These are phyloP conservation scores for Clavispora vitiphila DNA, from an alignment of 805 yeast genomes.

Conservation along the genomic window DNA sequence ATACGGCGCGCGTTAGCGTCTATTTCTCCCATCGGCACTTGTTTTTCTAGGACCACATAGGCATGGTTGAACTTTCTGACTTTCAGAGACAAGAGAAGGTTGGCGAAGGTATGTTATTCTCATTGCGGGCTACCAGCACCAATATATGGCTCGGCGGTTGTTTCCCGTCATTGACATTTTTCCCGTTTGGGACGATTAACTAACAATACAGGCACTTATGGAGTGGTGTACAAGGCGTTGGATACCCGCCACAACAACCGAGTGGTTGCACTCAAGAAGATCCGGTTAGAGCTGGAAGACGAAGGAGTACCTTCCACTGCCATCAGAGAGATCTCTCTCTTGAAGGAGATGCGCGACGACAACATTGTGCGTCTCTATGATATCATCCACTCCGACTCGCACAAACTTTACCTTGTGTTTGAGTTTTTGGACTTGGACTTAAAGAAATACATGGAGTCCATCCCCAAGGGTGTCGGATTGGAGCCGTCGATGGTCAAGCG, in stretches of 20 bases:
- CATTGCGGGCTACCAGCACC: background rate
- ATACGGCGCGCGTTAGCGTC: background rate
- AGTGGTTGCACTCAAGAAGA: constrained; percentile 93
- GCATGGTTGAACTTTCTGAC: constrained; percentile 84
- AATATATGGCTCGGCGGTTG: background rate
- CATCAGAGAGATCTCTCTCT: constrained; percentile 87
- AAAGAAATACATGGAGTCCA: constrained; percentile 94
- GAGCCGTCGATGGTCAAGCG: constrained; percentile 88
- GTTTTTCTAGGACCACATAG: background rate
- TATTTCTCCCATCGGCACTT: background rate
- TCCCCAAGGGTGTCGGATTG: constrained; percentile 84
- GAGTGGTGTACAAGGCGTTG: constrained; percentile 94
- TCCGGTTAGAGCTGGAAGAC: constrained; percentile 91
- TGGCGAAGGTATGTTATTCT: constrained; percentile 70
- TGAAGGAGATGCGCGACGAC: constrained; percentile 91
- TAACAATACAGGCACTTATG: constrained; percentile 67
- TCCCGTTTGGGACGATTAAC: constrained; percentile 2
- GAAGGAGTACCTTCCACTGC: constrained; percentile 99
- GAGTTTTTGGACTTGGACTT: constrained; percentile 92
- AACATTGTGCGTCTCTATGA: constrained; percentile 89
- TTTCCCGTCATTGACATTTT: background rate
- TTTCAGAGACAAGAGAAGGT: constrained; percentile 93
- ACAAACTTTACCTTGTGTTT: constrained; percentile 87
- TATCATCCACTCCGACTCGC: constrained; percentile 91
- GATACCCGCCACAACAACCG: constrained; percentile 86